Percentiles rank a stretch among this genome's conserved stretches.
Conservation (phyloP, 345 rosid species). For the Balakata baccata region DNA sequence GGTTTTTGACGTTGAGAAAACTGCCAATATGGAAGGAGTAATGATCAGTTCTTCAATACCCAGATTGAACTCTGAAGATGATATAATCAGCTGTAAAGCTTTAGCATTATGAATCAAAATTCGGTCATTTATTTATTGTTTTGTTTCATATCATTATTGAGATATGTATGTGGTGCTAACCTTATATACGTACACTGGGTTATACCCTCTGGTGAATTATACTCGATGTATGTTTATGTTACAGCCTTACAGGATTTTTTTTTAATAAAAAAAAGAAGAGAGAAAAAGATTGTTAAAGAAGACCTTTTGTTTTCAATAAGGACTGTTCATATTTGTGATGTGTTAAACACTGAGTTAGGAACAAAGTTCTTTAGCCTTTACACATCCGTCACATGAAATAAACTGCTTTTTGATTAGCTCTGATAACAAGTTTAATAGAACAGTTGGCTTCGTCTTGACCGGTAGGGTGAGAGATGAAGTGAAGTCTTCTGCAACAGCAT, state of each 20-base stretch:
- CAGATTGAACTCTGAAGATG: slow-evolving; percentile 39
- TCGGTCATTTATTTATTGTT: background rate
- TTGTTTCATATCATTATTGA: background rate
- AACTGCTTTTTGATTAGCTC: too few relatives aligned
- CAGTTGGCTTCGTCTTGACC: too few relatives aligned
- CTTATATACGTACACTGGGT: background rate
- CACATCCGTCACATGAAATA: too few relatives aligned
- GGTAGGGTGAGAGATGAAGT: background rate
- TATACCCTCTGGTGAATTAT: background rate
- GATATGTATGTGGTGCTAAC: background rate
- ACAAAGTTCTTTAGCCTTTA: too few relatives aligned
- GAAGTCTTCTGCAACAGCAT: background rate
- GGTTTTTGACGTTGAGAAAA: slow-evolving; percentile 52
- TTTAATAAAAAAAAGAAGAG: background rate
- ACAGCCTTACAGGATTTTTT: too few relatives aligned
- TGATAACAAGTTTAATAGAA: too few relatives aligned
- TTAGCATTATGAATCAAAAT: slow-evolving; percentile 40
- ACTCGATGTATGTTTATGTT: background rate
- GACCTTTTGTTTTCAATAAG: background rate
- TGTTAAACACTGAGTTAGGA: too few relatives aligned
- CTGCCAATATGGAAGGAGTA: slow-evolving; percentile 47
- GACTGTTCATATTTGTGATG: background rate
- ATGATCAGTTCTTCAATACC: slow-evolving; percentile 69
- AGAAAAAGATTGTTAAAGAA: background rate
- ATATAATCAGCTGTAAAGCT: slow-evolving; percentile 53